These are phyloP conservation scores for Tillandsia leiboldiana DNA, from an alignment of 176 grass and related monocot species.

Conservation along the genomic window DNA sequence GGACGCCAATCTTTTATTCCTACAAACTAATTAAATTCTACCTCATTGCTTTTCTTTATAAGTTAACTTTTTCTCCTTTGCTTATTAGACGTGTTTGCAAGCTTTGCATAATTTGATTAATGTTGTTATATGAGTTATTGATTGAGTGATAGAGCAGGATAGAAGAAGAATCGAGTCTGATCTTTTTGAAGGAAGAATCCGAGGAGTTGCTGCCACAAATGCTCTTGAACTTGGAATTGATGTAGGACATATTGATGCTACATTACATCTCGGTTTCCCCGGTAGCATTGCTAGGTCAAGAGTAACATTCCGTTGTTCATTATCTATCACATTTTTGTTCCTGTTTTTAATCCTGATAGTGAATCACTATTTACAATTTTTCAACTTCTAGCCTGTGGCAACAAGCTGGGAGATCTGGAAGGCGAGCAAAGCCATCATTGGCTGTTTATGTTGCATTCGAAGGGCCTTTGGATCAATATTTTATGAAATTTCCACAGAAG, in stretches of 20 bases:
- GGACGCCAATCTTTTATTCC: neutral
- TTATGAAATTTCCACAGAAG: conserved; percentile 90
- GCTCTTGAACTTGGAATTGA: conserved; percentile 96
- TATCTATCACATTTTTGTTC: neutral
- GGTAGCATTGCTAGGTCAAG: conserved; percentile 81
- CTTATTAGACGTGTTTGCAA: neutral
- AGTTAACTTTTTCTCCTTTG: neutral
- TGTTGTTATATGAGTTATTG: neutral
- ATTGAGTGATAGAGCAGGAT: conserved; percentile 41
- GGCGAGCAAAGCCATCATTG: conserved; percentile 73
- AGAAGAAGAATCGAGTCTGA: conserved; percentile 90
- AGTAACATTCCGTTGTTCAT: neutral
- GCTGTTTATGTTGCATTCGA: conserved; percentile 93
- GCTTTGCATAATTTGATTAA: neutral
- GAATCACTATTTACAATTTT: neutral
- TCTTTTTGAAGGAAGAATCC: conserved; percentile 70
- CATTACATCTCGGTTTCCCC: conserved; percentile 98
- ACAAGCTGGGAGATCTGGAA: conserved; percentile 90
- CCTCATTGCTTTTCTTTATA: neutral
- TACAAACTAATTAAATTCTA: neutral
- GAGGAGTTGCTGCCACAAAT: conserved; percentile 85
- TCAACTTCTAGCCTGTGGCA: conserved; percentile 82
- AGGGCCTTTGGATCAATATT: conserved; percentile 89
- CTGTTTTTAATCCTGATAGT: neutral
- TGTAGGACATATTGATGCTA: conserved; percentile 91